These are phyloP conservation scores for Tricholoma hemisulphureum DNA, from an alignment of 768 basidiomycete species.

Conservation along the genomic window DNA sequence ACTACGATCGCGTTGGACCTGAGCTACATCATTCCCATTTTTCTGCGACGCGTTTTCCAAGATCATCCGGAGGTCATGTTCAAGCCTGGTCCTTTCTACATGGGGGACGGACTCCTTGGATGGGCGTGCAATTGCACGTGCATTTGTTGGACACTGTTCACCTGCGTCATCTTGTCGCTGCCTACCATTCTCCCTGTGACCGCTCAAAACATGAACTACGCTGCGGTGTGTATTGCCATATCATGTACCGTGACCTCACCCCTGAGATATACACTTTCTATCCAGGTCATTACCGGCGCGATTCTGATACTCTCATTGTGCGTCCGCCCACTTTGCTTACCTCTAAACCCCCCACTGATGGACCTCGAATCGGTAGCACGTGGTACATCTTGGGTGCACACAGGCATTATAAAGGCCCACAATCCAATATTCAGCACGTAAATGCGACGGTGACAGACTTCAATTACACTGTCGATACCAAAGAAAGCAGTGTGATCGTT, in stretches of 20 bases:
- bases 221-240: conserved; percentile 48
- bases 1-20: conserved; percentile 76
- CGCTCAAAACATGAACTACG: conserved; percentile 73
- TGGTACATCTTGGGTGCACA: conserved; percentile 58
- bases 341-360: conserved; percentile 3
- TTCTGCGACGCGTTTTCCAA: conserved; percentile 63
- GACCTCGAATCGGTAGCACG: conserved; percentile 27
- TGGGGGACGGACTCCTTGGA: conserved; percentile 68
- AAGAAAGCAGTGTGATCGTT: not conserved
- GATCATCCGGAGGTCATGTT: conserved; percentile 82
- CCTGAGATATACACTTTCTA: not conserved
- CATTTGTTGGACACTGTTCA: conserved; percentile 67
- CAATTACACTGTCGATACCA: not conserved
- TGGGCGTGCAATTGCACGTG: conserved; percentile 59
- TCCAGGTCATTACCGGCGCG: conserved; percentile 50
- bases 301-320: conserved; percentile 55
- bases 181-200: conserved; percentile 72
- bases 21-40: conserved; percentile 82
- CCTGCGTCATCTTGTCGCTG: conserved; percentile 69
- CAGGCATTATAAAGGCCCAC: conserved; percentile 58
- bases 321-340: conserved; percentile 19
- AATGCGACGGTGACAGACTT: not conserved
- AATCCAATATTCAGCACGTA: conserved; percentile 45
- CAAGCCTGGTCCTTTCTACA: conserved; percentile 84
- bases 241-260: not conserved